Evolutionary conservation across 495 filamentous ascomycete genomes (phyloP).

Genomic region (Tuber umbilicatum): DNA sequence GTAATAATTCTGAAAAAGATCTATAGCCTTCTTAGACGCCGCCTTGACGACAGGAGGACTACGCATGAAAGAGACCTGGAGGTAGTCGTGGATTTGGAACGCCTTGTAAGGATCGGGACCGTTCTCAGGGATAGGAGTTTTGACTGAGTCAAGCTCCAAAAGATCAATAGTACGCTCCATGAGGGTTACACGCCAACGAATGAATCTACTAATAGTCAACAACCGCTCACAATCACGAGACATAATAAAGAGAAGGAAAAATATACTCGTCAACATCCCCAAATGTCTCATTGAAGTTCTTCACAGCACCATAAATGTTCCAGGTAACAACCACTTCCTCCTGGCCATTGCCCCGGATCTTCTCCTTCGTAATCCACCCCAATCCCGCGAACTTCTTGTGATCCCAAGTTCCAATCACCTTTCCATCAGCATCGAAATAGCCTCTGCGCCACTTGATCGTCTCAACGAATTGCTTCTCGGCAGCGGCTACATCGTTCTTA

Average conservation of each 20-base stretch:
- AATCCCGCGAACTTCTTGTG: constrained; percentile 55
- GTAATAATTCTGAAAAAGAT: constrained; percentile 68
- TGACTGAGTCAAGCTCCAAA: constrained; percentile 60
- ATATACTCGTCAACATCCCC: constrained; percentile 68
- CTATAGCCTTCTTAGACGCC: constrained; percentile 69
- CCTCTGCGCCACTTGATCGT: constrained; percentile 72
- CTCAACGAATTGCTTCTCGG: constrained; percentile 66
- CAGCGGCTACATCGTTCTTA: constrained; percentile 62
- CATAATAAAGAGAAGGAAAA: background rate
- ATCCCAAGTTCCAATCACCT: constrained; percentile 48
- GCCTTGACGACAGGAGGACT: constrained; percentile 61
- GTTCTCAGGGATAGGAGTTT: constrained; percentile 64
- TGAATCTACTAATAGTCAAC: constrained; percentile 52
- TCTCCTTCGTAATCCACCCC: constrained; percentile 50
- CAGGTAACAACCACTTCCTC: constrained; percentile 51
- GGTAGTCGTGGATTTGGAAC: constrained; percentile 85
- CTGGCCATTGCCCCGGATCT: constrained; percentile 2
- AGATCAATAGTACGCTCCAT: constrained; percentile 75
- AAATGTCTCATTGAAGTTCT: constrained; percentile 66
- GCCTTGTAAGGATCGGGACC: constrained; percentile 72
- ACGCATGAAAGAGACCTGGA: constrained; percentile 71
- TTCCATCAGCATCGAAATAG: constrained; percentile 41
- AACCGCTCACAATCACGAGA: background rate
- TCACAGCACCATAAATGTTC: constrained; percentile 80
- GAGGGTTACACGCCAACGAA: constrained; percentile 76